Evolutionary conservation across 495 filamentous ascomycete species (phyloP).

Genomic region (Collariella sp.): DNA sequence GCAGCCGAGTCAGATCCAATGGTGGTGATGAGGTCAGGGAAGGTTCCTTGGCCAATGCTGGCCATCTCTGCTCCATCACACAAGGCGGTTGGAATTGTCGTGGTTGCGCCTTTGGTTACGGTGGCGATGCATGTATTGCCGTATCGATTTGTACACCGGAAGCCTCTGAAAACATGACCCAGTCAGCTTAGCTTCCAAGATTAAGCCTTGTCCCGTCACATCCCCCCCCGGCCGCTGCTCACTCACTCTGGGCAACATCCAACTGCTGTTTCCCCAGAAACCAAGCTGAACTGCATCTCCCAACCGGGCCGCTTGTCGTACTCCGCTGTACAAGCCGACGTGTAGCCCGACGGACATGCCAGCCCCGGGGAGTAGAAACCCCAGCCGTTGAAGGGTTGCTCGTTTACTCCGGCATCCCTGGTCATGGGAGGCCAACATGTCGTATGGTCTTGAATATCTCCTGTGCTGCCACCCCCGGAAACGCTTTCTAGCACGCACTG

Average conservation of each 20-base stretch:
- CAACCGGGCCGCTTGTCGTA: slow-evolving; percentile 11
- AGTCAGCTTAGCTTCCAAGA: too few relatives aligned
- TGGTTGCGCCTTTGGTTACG: neutral
- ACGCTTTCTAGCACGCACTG: neutral
- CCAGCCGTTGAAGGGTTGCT: slow-evolving; percentile 11
- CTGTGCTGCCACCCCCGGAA: neutral
- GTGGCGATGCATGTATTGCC: slow-evolving; percentile 2
- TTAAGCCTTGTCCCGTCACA: too few relatives aligned
- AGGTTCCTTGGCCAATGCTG: neutral
- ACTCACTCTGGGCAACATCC: slow-evolving; percentile 20
- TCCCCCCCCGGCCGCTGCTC: neutral
- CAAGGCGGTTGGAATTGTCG: neutral
- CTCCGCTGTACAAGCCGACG: slow-evolving; percentile 11
- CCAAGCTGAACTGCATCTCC: slow-evolving; percentile 13
- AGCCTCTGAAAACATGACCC: neutral
- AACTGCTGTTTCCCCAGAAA: slow-evolving; percentile 14
- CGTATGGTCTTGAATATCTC: too few relatives aligned
- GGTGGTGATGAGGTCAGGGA: neutral
- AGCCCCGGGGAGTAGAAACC: slow-evolving; percentile 21
- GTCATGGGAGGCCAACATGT: slow-evolving; percentile 19
- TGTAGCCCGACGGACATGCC: slow-evolving; percentile 20
- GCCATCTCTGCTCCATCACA: neutral
- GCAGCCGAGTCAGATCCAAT: neutral
- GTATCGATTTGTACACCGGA: neutral
- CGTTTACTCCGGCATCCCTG: neutral